These are phyloP conservation scores for Diutina ranongensis DNA, from an alignment of 1,139 yeast genomes.

Conservation along the genomic window DNA sequence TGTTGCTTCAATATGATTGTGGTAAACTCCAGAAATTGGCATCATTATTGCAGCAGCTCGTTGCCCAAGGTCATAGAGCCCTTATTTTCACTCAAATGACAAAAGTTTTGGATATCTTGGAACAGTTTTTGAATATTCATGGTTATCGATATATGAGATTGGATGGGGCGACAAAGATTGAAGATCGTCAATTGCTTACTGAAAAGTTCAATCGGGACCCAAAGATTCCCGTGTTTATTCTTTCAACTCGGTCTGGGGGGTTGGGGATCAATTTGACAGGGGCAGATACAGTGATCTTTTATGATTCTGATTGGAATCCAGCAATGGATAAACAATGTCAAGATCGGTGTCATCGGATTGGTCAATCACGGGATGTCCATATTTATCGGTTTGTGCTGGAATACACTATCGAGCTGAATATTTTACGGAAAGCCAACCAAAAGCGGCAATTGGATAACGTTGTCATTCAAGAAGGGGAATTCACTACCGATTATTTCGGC, in stretches of 20 bases:
- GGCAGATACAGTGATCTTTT: slow-evolving; percentile 97
- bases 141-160: slow-evolving; percentile 91
- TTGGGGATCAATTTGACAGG: slow-evolving; percentile 95
- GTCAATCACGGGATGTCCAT: slow-evolving; percentile 96
- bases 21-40: slow-evolving; percentile 90
- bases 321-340: slow-evolving; percentile 99
- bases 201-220: slow-evolving; percentile 86
- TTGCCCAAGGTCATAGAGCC: slow-evolving; percentile 84
- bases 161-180: slow-evolving; percentile 96
- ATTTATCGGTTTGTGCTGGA: slow-evolving; percentile 94
- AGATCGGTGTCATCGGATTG: slow-evolving; percentile 98
- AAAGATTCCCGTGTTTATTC: slow-evolving; percentile 78
- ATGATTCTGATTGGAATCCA: slow-evolving; percentile 99
- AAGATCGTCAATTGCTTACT: slow-evolving; percentile 88
- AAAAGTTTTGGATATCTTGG: slow-evolving; percentile 83
- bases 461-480: slow-evolving; percentile 96
- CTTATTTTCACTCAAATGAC: slow-evolving; percentile 98
- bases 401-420: slow-evolving; percentile 92
- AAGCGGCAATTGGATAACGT: slow-evolving; percentile 91
- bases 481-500: slow-evolving; percentile 92
- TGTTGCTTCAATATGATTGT: slow-evolving; percentile 87
- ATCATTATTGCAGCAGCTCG: slow-evolving; percentile 57
- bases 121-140: slow-evolving; percentile 86
- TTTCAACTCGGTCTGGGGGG: slow-evolving; percentile 96
- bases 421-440: slow-evolving; percentile 88